These are phyloP conservation scores for Pneumocystis oryctolagi DNA, from an alignment of 1,139 yeast genomes.

Conservation along the genomic window DNA sequence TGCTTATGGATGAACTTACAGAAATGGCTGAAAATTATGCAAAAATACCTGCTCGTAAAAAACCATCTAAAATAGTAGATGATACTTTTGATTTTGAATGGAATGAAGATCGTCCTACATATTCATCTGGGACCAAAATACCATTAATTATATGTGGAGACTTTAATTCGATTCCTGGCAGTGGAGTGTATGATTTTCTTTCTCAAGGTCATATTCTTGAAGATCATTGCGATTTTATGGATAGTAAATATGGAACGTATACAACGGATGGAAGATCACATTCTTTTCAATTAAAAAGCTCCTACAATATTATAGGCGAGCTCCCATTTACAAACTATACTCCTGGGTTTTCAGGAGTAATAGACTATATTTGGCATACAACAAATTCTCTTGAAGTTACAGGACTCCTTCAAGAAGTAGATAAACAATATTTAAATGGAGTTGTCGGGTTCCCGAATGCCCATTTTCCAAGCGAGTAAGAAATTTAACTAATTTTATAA, in stretches of 20 bases:
- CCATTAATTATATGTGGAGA: constrained; percentile 87
- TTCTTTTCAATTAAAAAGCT: constrained; percentile 65
- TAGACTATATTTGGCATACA: constrained; percentile 92
- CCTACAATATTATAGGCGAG: constrained; percentile 74
- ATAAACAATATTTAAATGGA: constrained; percentile 55
- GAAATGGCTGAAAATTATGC: constrained; percentile 36
- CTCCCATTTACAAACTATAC: constrained; percentile 88
- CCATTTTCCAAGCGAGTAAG: constrained; percentile 87
- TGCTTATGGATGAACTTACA: constrained; percentile 76
- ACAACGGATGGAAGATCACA: constrained; percentile 83
- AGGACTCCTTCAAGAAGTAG: constrained; percentile 76
- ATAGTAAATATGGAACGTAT: constrained; percentile 79
- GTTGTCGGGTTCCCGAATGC: constrained; percentile 90
- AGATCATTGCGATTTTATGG: constrained; percentile 65
- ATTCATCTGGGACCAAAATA: constrained; percentile 45
- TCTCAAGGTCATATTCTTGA: constrained; percentile 57
- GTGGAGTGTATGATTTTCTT: constrained; percentile 85
- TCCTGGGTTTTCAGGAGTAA: constrained; percentile 81
- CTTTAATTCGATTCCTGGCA: constrained; percentile 71
- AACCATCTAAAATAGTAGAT: constrained; percentile 3
- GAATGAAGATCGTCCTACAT: constrained; percentile 19
- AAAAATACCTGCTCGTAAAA: constrained; percentile 14
- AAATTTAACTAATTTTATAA: constrained; percentile 19
- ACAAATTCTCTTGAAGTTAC: constrained; percentile 63
- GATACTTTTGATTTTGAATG: constrained; percentile 21